Evolutionary conservation across 2,329 filamentous ascomycete genomes (phyloP).

Genomic region (Ascocoryne sarcoides): DNA sequence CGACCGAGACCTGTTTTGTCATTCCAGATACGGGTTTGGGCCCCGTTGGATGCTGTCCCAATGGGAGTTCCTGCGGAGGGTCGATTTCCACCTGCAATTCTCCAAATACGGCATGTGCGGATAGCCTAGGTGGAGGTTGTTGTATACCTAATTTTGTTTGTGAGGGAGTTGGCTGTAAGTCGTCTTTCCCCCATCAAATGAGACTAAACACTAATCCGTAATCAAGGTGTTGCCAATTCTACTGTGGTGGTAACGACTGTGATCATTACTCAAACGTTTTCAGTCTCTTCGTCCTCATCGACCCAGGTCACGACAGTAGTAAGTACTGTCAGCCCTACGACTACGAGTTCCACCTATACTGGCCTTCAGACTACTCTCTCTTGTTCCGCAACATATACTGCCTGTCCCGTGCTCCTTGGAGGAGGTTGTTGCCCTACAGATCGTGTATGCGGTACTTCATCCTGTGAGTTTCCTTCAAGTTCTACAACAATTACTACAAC

Average conservation of each 20-base stretch:
- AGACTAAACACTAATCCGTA: not conserved
- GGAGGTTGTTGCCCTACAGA: constrained; percentile 28
- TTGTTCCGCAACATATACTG: constrained; percentile 15
- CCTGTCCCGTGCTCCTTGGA: constrained; percentile 23
- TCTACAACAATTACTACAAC: constrained; percentile 30
- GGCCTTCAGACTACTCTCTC: constrained; percentile 11
- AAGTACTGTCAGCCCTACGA: constrained; percentile 10
- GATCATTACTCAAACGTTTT: constrained; percentile 12
- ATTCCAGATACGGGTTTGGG: constrained; percentile 56
- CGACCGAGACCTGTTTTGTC: constrained; percentile 55
- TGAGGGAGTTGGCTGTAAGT: constrained; percentile 55
- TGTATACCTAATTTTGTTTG: constrained; percentile 67
- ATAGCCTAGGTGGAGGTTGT: constrained; percentile 62
- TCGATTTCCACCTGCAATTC: constrained; percentile 51
- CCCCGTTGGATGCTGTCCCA: constrained; percentile 66
- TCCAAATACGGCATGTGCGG: constrained; percentile 56
- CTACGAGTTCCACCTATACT: constrained; percentile 8
- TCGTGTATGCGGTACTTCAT: constrained; percentile 24
- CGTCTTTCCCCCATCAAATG: too few relatives aligned
- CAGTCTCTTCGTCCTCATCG: constrained; percentile 8
- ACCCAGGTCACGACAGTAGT: constrained; percentile 27
- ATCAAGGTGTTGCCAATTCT: constrained; percentile 15
- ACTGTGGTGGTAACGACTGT: constrained; percentile 14
- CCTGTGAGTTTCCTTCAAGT: constrained; percentile 22
- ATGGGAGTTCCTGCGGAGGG: constrained; percentile 54